These are phyloP conservation scores for Stephania yunnanensis DNA, from an alignment of 164 flowering plant genomes.

Conservation along the genomic window DNA sequence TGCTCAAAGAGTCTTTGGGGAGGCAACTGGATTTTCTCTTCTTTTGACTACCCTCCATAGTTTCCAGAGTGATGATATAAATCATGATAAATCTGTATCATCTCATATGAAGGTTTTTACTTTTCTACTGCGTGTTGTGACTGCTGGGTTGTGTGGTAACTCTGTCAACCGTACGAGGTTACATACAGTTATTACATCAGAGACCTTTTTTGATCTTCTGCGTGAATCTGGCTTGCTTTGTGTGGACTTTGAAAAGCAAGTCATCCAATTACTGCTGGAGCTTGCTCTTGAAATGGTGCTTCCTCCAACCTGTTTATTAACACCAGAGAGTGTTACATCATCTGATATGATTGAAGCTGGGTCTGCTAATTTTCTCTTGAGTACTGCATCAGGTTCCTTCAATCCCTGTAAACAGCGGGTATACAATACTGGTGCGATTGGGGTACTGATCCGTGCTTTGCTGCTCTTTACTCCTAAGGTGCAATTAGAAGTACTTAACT, in stretches of 20 bases:
- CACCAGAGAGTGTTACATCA: constrained; percentile 37
- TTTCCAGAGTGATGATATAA: constrained; percentile 66
- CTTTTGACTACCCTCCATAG: constrained; percentile 75
- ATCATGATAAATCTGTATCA: constrained; percentile 34
- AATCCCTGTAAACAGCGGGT: constrained; percentile 63
- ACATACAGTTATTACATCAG: constrained; percentile 67
- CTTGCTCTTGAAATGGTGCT: constrained; percentile 89
- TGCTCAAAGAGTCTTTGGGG: constrained; percentile 93
- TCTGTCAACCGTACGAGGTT: constrained; percentile 66
- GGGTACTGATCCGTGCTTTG: constrained; percentile 70
- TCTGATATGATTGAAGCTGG: constrained; percentile 38
- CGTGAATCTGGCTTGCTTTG: constrained; percentile 85
- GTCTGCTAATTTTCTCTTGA: constrained; percentile 41
- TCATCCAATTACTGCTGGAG: constrained; percentile 83
- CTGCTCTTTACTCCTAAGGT: constrained; percentile 86
- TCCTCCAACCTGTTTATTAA: constrained; percentile 56
- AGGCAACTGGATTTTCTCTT: constrained; percentile 97
- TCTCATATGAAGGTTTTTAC: constrained; percentile 62
- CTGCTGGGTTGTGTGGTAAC: constrained; percentile 78
- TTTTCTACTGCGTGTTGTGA: constrained; percentile 73
- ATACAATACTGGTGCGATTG: constrained; percentile 88
- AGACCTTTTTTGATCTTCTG: constrained; percentile 82
- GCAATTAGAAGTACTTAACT: constrained; percentile 73
- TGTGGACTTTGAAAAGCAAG: constrained; percentile 85
- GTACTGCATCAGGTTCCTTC: constrained; percentile 50